Percentiles rank a stretch among this genome's conserved stretches.
These are phyloP conservation scores for Scheffersomyces amazonensis DNA, from an alignment of 805 yeast genomes.

Conservation along the genomic window DNA sequence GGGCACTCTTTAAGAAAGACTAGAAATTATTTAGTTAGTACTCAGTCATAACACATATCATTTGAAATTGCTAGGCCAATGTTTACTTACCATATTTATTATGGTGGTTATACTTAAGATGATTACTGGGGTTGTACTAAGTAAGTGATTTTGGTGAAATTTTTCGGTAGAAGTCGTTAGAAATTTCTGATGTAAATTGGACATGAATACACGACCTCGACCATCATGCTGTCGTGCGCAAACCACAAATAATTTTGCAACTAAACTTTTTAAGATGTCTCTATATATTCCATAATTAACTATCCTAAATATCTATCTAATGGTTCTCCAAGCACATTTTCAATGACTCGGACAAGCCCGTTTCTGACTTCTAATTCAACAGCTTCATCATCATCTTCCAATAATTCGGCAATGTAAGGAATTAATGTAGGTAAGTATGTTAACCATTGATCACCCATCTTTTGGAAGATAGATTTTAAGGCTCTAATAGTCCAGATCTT, in stretches of 20 bases:
- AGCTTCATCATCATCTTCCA: slow-evolving; percentile 91
- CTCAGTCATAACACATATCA: neutral
- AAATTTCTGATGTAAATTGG: neutral
- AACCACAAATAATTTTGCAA: neutral
- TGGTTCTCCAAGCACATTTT: slow-evolving; percentile 91
- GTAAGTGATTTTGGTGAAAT: neutral
- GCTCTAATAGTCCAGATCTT: slow-evolving; percentile 81
- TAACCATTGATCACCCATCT: slow-evolving; percentile 94
- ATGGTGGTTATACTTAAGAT: too few relatives aligned
- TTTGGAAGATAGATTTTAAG: slow-evolving; percentile 78
- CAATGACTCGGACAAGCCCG: slow-evolving; percentile 87
- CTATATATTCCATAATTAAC: neutral
- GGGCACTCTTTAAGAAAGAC: slow-evolving; percentile 74
- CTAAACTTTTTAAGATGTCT: neutral
- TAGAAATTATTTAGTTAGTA: slow-evolving; percentile 11
- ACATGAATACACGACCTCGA: neutral
- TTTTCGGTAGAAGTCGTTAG: neutral
- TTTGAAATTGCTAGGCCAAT: too few relatives aligned
- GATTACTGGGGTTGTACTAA: neutral
- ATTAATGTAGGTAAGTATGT: slow-evolving; percentile 87
- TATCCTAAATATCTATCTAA: slow-evolving; percentile 73
- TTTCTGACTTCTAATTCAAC: slow-evolving; percentile 90
- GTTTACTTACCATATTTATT: too few relatives aligned
- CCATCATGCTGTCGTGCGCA: neutral
- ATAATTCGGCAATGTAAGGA: slow-evolving; percentile 90